Conservation (phyloP, 805 yeast species). For the Lachancea mirantina region DNA sequence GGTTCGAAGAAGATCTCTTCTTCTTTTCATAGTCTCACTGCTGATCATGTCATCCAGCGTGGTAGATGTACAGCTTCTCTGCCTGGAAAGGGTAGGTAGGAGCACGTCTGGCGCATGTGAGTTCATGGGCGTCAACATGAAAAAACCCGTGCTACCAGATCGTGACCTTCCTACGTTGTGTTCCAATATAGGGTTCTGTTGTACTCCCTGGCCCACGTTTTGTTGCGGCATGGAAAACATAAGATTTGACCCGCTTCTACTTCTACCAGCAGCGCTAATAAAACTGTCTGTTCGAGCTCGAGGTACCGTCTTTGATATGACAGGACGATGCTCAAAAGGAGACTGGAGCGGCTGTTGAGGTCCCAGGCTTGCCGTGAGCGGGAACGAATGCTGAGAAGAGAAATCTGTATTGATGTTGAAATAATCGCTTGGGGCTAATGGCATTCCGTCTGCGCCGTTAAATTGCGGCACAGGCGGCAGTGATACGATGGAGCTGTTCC, state of each 20-base stretch:
- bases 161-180: slow-evolving; percentile 15
- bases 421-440: slow-evolving; percentile 4
- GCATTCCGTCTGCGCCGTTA: slow-evolving; percentile 2
- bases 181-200: slow-evolving; percentile 3
- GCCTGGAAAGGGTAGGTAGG: slow-evolving; percentile 3
- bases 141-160: slow-evolving; percentile 17
- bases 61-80: slow-evolving; percentile 5
- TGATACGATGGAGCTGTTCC: slow-evolving; percentile 23
- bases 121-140: slow-evolving; percentile 17
- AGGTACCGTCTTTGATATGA: slow-evolving; percentile 6
- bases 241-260: slow-evolving; percentile 23
- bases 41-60: slow-evolving; percentile 6
- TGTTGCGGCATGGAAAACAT: slow-evolving; percentile 9
- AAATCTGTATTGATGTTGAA: slow-evolving; percentile 4
- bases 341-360: slow-evolving; percentile 5
- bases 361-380: no score
- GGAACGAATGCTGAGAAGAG: slow-evolving; percentile 1
- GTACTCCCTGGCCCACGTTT: slow-evolving; percentile 4
- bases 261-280: slow-evolving; percentile 13
- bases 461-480: slow-evolving; percentile 16
- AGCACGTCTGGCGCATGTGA: slow-evolving; percentile 7
- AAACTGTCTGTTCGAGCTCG: slow-evolving; percentile 13
- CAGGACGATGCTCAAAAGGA: slow-evolving; percentile 6
- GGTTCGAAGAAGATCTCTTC: no score
- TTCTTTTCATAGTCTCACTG: not conserved